Base-by-base conservation (phyloP, 768 basidiomycete genomes). In the Nevesoporus exiguus region DNA sequence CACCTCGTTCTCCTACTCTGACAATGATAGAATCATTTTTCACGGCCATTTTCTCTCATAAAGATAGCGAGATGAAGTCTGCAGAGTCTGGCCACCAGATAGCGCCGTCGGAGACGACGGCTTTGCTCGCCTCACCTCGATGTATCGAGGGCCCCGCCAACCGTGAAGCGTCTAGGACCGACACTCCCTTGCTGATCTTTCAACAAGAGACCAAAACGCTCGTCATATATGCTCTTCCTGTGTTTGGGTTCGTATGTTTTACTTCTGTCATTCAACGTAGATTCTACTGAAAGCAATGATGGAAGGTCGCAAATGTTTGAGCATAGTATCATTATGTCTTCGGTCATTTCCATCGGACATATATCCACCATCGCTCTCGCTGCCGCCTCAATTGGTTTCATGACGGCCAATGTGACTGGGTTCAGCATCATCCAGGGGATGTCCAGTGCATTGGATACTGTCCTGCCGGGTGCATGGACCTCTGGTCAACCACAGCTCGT, bases 391-490 rank as follows among this genome's bases (percentile, higher is more conserved):
- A 73, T 89, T 2, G 86, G 84, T 0, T 84, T 83, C 34, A 88
- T 90, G 85, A 87, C 86, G 1, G 84, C 84, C 17, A 85, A 80
- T 49, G 82, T 86, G 5, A 61, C 61, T 33, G 68, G 68, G 24
- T 57, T 74, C 39, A 89, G 88, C 58, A 84, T 96, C 50, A 77
- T 94, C 14, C 88, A 89, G 61, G 93, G 93, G 7, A 84, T 96
- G 61, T 76, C 84, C 21, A 88, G 87, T 54, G 86, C 92, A 0
- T 81, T 99, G 31, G 97, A 99, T 66, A 95, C 96, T 0, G 80
- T 99, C 65, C 81, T 98, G 2, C 96, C 97, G 0, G 83, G 90
- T 39, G 94, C 96, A 10, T 99, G 90, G 93, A 95, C 97, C 0
- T 93, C 92, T 3, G 66, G 81, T 3, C 83, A 90, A 24, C 96